A percentile compares a stretch with the other conserved stretches of the same genome.
phyloP scores from a whole-genome alignment of 306 rosid genomes.

The Ormosia emarginata region DNA sequence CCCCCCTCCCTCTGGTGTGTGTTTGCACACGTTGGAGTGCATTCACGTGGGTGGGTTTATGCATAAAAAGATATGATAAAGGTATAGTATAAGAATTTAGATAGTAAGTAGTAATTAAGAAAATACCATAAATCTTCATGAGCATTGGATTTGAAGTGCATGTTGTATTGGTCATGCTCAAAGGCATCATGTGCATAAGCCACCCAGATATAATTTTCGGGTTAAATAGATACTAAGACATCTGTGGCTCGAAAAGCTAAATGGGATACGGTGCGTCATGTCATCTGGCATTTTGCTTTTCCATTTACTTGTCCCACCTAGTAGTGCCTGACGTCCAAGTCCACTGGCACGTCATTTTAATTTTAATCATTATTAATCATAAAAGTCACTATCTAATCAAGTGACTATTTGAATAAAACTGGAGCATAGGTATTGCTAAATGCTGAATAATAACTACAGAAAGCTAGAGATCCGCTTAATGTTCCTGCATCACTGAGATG shows the following conservation, averaged over 20 bases:
- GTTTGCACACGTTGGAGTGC: background rate
- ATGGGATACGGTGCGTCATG: background rate
- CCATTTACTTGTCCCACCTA: background rate
- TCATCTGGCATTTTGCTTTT: background rate
- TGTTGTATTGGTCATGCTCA: background rate
- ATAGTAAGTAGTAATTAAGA: background rate
- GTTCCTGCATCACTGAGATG: background rate
- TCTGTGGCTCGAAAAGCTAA: background rate
- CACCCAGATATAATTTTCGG: background rate
- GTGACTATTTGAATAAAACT: background rate
- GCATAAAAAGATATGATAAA: background rate
- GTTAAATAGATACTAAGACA: background rate
- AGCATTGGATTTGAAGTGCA: background rate
- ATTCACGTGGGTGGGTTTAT: background rate
- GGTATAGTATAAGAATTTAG: background rate
- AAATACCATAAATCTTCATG: background rate
- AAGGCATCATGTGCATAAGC: background rate
- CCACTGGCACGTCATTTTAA: background rate
- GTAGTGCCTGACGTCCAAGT: background rate
- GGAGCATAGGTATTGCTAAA: background rate
- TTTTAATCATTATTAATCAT: too few relatives aligned
- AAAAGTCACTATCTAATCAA: background rate
- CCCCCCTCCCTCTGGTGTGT: background rate
- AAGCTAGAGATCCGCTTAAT: background rate
- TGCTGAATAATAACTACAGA: background rate